Evolutionary conservation across 148 eudicot genomes (phyloP), one percentile per base, ranked within the genome.

Genomic region (Rhododendron griersonianum): DNA sequence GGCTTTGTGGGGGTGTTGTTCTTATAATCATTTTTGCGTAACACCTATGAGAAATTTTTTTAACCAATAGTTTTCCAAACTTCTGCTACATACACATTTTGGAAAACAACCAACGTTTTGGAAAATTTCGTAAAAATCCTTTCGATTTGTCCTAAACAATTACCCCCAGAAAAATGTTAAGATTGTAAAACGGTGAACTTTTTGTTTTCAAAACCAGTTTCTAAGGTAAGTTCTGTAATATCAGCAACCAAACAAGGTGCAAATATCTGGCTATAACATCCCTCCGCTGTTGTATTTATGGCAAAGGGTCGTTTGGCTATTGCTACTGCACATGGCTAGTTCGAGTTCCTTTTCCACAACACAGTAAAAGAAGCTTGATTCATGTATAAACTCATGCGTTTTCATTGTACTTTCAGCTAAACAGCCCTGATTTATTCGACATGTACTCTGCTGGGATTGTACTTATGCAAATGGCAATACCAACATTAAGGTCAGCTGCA

Each of bases 361-460:
- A 37, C 44, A 50, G 47, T 35, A 30, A 16, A 4, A 44, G n/a
- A 78, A 44, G n/a, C 53, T 57, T 45, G 37, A 37, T 25, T 19
- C 8, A 80, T 33, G 80, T 50, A 21, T 81, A 7, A 81, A 25
- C 76, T 65, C 1, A 18, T 13, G 39, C 47, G 30, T 71, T 48
- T 37, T 87, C 11, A 80, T 67, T 11, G 23, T 81, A 88, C 18
- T 88, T 93, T 92, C 94, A 96, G 99, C 91, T 96, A 39, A 96
- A 96, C 84, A 95, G 96, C 82, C 99, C 99, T 59, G 99, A 96
- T 90, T 90, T 96, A 7, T 96, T 96, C 84, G 99, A 96, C 81
- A 95, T 90, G 95, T 96, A 96, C 89, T 96, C 99, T 81, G 98
- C 98, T 87, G 98, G 99, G 86, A 93, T 96, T 80, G 98, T 95